Percentiles rank a stretch among this genome's conserved stretches.
Evolutionary conservation across 352 stramenopile genomes (phyloP).

Genomic region (Phytophthora ohioensis): DNA sequence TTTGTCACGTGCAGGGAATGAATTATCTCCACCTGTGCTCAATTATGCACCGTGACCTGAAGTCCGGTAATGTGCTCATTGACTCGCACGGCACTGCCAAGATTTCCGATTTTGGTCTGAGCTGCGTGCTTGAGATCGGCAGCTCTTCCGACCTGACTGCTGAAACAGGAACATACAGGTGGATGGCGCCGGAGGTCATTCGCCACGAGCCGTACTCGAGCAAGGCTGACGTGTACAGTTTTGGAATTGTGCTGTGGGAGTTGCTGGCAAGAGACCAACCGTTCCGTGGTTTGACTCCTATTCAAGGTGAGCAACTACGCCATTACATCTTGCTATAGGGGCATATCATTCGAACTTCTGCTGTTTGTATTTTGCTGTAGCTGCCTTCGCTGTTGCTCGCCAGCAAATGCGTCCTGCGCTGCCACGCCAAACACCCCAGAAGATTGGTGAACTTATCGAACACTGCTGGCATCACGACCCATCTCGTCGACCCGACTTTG

Average conservation of each 20-base stretch:
- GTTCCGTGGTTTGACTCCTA: slow-evolving; percentile 84
- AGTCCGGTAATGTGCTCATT: slow-evolving; percentile 95
- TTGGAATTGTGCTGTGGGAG: slow-evolving; percentile 90
- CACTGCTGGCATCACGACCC: slow-evolving; percentile 89
- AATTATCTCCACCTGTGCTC: slow-evolving; percentile 95
- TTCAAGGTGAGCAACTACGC: slow-evolving; percentile 66
- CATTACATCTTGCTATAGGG: slow-evolving; percentile 6
- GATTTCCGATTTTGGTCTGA: slow-evolving; percentile 91
- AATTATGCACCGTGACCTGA: slow-evolving; percentile 96
- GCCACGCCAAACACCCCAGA: slow-evolving; percentile 82
- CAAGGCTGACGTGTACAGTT: slow-evolving; percentile 96
- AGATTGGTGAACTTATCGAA: slow-evolving; percentile 84
- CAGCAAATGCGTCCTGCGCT: slow-evolving; percentile 88
- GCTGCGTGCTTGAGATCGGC: slow-evolving; percentile 84
- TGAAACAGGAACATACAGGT: slow-evolving; percentile 92
- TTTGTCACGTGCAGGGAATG: slow-evolving; percentile 79
- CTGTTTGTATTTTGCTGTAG: slow-evolving; percentile 34
- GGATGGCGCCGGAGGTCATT: slow-evolving; percentile 96
- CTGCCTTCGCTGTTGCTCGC: slow-evolving; percentile 85
- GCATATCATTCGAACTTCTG: slow-evolving; percentile 4
- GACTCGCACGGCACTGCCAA: slow-evolving; percentile 86
- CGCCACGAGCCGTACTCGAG: slow-evolving; percentile 94
- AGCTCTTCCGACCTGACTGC: slow-evolving; percentile 83
- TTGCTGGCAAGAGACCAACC: slow-evolving; percentile 87
- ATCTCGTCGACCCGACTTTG: slow-evolving; percentile 76